Percentiles rank a stretch among this genome's conserved stretches.
Conservation (phyloP, 768 basidiomycete species). For the Boletus insuetus region DNA sequence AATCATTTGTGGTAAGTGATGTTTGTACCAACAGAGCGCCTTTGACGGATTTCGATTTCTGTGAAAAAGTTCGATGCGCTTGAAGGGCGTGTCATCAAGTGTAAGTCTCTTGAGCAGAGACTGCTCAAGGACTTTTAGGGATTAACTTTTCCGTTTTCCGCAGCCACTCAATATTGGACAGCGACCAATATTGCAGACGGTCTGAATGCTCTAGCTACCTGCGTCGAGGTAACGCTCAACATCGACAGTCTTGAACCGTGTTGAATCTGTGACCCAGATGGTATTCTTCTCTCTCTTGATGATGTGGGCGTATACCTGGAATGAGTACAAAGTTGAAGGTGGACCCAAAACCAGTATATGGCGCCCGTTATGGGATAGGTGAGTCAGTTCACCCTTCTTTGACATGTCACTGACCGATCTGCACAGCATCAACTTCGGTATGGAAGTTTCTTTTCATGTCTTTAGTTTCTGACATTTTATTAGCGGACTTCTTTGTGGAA, state of each 20-base stretch:
- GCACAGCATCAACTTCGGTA: conserved; percentile 46
- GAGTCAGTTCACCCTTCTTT: conserved; percentile 7
- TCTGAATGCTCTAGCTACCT: conserved; percentile 75
- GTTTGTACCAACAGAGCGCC: background rate
- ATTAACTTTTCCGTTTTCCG: background rate
- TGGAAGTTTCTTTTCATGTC: conserved; percentile 12
- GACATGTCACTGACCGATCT: conserved; percentile 2
- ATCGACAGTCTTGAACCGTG: background rate
- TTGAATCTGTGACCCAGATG: conserved; percentile 52
- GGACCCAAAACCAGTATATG: conserved; percentile 53
- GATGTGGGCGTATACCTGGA: conserved; percentile 78
- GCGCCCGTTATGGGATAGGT: conserved; percentile 67
- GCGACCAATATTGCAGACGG: conserved; percentile 82
- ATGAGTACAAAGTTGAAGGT: conserved; percentile 59
- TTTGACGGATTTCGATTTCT: background rate
- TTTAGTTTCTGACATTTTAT: conserved; percentile 6
- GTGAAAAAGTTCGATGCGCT: conserved; percentile 58
- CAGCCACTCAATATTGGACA: conserved; percentile 82
- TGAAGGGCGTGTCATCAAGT: conserved; percentile 65
- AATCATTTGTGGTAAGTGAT: conserved; percentile 63
- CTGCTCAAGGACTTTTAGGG: background rate
- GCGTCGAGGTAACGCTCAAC: conserved; percentile 63
- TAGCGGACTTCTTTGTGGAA: conserved; percentile 67
- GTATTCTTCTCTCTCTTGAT: conserved; percentile 74
- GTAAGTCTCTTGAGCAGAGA: conserved; percentile 30